Percentiles rank a stretch among this genome's conserved stretches.
These are phyloP conservation scores for Heritiera fomes DNA, from an alignment of 345 rosid genomes.

Conservation along the genomic window DNA sequence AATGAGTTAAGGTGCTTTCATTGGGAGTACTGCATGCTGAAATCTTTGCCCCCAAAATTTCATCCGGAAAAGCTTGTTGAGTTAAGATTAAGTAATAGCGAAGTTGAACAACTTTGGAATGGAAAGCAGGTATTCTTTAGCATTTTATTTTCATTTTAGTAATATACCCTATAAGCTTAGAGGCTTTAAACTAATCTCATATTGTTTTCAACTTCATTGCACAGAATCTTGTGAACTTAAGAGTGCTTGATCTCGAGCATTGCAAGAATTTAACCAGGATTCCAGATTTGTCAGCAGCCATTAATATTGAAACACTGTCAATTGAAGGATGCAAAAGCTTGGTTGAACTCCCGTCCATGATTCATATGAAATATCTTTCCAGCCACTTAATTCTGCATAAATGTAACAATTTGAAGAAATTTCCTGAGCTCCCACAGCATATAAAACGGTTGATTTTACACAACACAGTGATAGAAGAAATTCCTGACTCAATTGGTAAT, in stretches of 20 bases:
- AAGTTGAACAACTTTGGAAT: constrained; percentile 33
- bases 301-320: constrained; percentile 26
- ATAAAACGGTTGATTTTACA: neutral
- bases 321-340: constrained; percentile 29
- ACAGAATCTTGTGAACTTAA: constrained; percentile 35
- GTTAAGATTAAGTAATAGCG: constrained; percentile 24
- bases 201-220: neutral
- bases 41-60: constrained; percentile 29
- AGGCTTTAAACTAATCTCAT: neutral
- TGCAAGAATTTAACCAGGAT: constrained; percentile 21
- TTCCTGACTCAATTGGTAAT: neutral
- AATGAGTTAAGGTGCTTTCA: constrained; percentile 32
- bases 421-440: neutral
- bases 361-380: neutral
- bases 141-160: neutral
- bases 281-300: constrained; percentile 29
- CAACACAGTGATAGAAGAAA: neutral
- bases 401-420: too few relatives aligned
- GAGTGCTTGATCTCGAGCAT: constrained; percentile 26
- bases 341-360: constrained; percentile 18
- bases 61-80: constrained; percentile 33
- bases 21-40: constrained; percentile 35
- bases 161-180: too few relatives aligned
- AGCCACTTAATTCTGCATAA: too few relatives aligned
- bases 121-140: constrained; percentile 24